Percentiles rank a stretch among this genome's conserved stretches.
Evolutionary conservation across 2,329 filamentous ascomycete genomes (phyloP).

Genomic region (Decorospora gaudefroyi): DNA sequence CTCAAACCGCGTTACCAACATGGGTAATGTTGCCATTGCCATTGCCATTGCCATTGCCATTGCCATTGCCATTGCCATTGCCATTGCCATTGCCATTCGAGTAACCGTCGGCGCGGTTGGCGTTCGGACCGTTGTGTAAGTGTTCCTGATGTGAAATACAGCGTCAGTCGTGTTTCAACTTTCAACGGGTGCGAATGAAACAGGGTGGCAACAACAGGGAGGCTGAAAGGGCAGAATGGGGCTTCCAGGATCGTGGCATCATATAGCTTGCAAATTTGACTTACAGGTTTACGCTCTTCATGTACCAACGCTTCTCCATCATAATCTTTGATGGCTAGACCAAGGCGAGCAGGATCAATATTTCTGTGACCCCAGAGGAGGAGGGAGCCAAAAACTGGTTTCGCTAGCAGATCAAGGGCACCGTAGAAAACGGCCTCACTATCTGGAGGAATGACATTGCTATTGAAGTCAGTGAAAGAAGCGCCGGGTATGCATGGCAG

Average conservation of each 20-base stretch:
- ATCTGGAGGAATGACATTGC: slow-evolving; percentile 68
- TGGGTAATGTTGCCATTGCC: not conserved
- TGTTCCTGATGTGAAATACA: not conserved
- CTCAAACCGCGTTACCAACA: not conserved
- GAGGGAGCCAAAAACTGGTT: slow-evolving; percentile 65
- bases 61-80: too few species aligned
- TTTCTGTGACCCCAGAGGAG: slow-evolving; percentile 66
- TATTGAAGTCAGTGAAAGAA: slow-evolving; percentile 46
- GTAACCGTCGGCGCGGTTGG: too few species aligned
- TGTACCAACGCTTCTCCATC: slow-evolving; percentile 42
- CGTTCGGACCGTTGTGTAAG: too few species aligned
- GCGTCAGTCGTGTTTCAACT: not conserved
- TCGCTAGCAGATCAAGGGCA: slow-evolving; percentile 66
- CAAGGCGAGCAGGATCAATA: slow-evolving; percentile 62
- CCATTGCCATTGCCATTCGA: too few species aligned
- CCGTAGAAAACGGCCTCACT: slow-evolving; percentile 72
- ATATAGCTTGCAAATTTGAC: too few species aligned
- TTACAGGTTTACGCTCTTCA: slow-evolving; percentile 29
- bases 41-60: not conserved
- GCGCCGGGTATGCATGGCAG: too few species aligned
- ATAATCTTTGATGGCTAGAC: slow-evolving; percentile 58
- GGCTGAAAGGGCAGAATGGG: too few species aligned
- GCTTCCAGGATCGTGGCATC: too few species aligned
- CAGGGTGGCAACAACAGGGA: too few species aligned
- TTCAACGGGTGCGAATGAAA: too few species aligned